Percentiles rank a stretch among this genome's conserved stretches.
Evolutionary conservation across 208 protist genomes (phyloP).

Genomic region (Leishmania mexicana): DNA sequence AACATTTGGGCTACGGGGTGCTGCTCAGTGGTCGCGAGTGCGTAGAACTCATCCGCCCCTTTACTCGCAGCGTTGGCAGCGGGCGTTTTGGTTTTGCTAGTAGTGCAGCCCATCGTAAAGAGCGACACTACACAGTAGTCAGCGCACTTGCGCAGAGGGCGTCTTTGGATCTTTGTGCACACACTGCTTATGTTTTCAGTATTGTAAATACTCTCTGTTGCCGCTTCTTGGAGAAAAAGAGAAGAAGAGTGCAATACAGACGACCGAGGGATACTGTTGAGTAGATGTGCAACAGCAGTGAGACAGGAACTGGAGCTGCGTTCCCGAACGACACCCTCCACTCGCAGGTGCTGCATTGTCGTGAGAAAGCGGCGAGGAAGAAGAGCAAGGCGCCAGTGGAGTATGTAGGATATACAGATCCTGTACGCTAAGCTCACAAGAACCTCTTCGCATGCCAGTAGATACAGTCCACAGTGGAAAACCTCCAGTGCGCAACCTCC

Average conservation of each 20-base stretch:
- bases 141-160: not conserved
- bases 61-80: conserved; percentile 2
- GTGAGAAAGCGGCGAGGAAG: not conserved
- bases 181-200: not conserved
- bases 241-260: not conserved
- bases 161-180: no score
- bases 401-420: no score
- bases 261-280: not conserved
- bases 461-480: no score
- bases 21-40: conserved; percentile 41
- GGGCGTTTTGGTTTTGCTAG: conserved; percentile 53
- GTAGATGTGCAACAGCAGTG: not conserved
- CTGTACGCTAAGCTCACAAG: no score
- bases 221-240: not conserved
- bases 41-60: conserved; percentile 55
- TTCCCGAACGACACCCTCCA: not conserved
- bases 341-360: not conserved
- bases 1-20: conserved; percentile 74
- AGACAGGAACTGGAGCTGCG: not conserved
- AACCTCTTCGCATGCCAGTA: no score
- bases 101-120: conserved; percentile 65
- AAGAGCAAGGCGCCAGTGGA: not conserved
- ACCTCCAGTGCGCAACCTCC: no score
- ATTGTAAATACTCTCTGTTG: not conserved
- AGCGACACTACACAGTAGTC: not conserved